Evolutionary conservation across 495 filamentous ascomycete species (phyloP), one percentile per base, ranked within the genome.

Genomic region (Neurospora sp.): DNA sequence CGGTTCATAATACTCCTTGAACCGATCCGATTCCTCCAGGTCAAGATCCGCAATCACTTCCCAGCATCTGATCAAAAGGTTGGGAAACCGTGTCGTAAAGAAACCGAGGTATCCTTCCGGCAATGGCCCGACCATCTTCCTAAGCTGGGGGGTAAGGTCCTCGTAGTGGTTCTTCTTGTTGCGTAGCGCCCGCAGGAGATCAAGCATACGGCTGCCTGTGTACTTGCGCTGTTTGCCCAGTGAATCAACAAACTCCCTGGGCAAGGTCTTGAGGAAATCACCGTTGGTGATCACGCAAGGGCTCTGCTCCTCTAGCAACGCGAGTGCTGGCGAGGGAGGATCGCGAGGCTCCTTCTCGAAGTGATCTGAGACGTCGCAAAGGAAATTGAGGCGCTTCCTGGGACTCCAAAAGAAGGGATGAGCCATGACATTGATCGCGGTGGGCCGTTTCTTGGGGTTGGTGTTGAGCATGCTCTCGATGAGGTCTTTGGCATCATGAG

Each of bases 121-220:
- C 75, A 97, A 78, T 5, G 90, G 82, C 1, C 94, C 95, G 70
- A 98, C 93, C 75, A 90, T 86, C 76, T 88, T 86, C 83, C 94
- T 94, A 72, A 97, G 87, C 61, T 89, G 79, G 10, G 93, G 91
- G 10, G 91, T 88, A 88, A 99, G 90, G 74, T 98, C 92, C 73
- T 97, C 92, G 81, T 95, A 96, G 81, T 98, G 95, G 73, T 96
- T 92, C 73, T 90, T 90, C 86, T 99, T 99, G 79, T 99, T 99
- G n/a, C 96, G 86, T 73, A 99, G 82, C 9, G 94, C 96, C 7
- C 96, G 89, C 31, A 98, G 81, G 27, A 99, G 84, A 83, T 99
- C 96, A 69, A 98, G 82, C 80, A 99, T 86, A 61, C 88, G 88
- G 0, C 86, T 86, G 0, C 94, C 94, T 3, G 91, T 94, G 80